Evolutionary conservation across 441 rosid genomes (phyloP), one percentile per base, ranked within the genome.

Genomic region (Euphorbia corollata): DNA sequence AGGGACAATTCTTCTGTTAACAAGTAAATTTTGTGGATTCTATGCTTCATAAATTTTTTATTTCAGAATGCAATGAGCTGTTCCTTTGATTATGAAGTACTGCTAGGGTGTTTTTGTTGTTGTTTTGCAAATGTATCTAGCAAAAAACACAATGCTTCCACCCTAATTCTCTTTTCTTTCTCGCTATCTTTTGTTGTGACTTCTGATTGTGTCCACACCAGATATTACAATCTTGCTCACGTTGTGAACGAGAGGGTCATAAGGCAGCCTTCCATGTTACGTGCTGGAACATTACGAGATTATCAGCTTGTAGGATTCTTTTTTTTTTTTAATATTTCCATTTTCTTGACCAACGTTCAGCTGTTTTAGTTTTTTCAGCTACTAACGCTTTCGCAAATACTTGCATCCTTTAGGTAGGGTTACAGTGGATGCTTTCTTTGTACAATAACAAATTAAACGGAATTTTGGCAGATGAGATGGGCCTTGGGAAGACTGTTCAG

Each of bases 401-500:
- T 20, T 58, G 30, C 64, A 58, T 68, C 67, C 61, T 65, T 50
- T 82, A 96, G 98, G 97, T 96, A 82, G 99, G 99, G 65, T 86
- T 96, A 80, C 97, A 96, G 61, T 96, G 98, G 99, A 96, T 96
- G 99, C 97, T 96, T 81, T 96, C 98, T 53, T 79, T 96, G 84
- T 96, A 96, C 70, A 96, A 92, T 75, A 96, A 96, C 80, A 96
- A 96, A 82, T 81, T 96, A 70, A 96, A 96, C 83, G 99, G 99
- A 70, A 96, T 96, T 69, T 78, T 96, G 82, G 99, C 98, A 36
- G 99, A 96, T 84, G 99, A 96, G 84, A 96, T 96, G 99, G 99
- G 99, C 73, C 97, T 96, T 76, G 99, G 99, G 57, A 96, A 96
- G 86, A 96, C 98, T 71, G 99, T 96, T 60, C 99, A 96, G 98